phyloP scores from a whole-genome alignment of 352 stramenopile species.

The Phytophthora tubulina region DNA sequence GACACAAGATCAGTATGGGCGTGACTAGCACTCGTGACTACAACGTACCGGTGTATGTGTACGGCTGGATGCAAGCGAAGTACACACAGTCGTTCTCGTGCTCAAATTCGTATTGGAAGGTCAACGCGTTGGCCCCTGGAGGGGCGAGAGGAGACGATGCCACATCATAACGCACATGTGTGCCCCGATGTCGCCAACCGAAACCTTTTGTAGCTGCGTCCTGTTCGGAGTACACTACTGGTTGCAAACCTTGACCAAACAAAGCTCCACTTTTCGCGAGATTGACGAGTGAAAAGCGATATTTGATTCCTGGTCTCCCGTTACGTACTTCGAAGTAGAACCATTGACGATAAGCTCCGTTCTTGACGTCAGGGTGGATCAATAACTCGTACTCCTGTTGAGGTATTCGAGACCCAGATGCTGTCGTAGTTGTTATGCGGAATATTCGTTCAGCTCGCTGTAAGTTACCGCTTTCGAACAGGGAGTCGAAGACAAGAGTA shows the following conservation, averaged over 20 bases:
- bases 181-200: conserved; percentile 74
- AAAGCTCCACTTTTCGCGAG: conserved; percentile 85
- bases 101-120: conserved; percentile 79
- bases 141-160: conserved; percentile 45
- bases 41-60: conserved; percentile 84
- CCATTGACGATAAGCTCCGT: conserved; percentile 89
- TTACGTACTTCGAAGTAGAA: conserved; percentile 92
- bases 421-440: conserved; percentile 26
- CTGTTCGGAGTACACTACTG: conserved; percentile 79
- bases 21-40: neutral
- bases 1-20: neutral
- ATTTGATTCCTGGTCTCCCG: conserved; percentile 49
- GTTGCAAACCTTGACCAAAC: conserved; percentile 84
- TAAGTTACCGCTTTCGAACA: conserved; percentile 85
- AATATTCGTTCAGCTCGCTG: conserved; percentile 67
- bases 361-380: conserved; percentile 84
- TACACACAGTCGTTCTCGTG: conserved; percentile 77
- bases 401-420: neutral
- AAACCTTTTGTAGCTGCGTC: conserved; percentile 49
- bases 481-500: conserved; percentile 76
- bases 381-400: conserved; percentile 79
- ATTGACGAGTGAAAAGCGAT: conserved; percentile 85
- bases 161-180: conserved; percentile 70
- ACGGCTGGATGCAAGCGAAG: conserved; percentile 88
- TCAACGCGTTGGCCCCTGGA: conserved; percentile 63